Conservation (phyloP, 2,329 filamentous ascomycete species). For the Sarocladium strictum region DNA sequence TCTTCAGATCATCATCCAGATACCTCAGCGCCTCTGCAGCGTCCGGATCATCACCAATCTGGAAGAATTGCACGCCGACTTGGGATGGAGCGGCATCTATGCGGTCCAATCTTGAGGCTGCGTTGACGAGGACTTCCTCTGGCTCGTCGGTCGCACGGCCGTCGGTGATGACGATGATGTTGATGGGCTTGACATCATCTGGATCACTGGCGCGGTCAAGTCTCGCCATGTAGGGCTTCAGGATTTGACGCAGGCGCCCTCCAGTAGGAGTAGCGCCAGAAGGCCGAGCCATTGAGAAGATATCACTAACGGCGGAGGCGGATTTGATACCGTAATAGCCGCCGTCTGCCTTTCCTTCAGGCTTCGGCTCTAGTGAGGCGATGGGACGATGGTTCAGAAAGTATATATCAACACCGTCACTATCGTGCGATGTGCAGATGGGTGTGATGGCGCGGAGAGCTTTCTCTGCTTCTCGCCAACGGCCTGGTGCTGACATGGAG, state of each 20-base stretch:
- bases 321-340: conserved; percentile 61
- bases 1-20: conserved; percentile 66
- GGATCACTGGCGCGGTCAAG: conserved; percentile 33
- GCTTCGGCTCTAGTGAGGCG: conserved; percentile 23
- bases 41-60: conserved; percentile 68
- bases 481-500: conserved; percentile 66
- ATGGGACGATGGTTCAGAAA: conserved; percentile 69
- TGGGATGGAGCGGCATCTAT: conserved; percentile 71
- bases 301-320: conserved; percentile 50
- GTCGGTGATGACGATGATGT: conserved; percentile 91
- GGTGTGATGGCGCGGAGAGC: conserved; percentile 71
- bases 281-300: conserved; percentile 67
- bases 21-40: conserved; percentile 61
- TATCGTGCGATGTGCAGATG: conserved; percentile 73
- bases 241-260: conserved; percentile 60
- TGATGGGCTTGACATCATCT: conserved; percentile 64
- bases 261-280: conserved; percentile 69
- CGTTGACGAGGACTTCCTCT: conserved; percentile 59
- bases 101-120: conserved; percentile 65
- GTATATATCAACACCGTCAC: conserved; percentile 83
- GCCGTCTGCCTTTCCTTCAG: conserved; percentile 31
- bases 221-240: conserved; percentile 60
- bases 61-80: conserved; percentile 92
- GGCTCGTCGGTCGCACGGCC: conserved; percentile 76
- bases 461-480: conserved; percentile 68